phyloP scores from a whole-genome alignment of 2,329 filamentous ascomycete genomes.

The Colletotrichum limetticola region DNA sequence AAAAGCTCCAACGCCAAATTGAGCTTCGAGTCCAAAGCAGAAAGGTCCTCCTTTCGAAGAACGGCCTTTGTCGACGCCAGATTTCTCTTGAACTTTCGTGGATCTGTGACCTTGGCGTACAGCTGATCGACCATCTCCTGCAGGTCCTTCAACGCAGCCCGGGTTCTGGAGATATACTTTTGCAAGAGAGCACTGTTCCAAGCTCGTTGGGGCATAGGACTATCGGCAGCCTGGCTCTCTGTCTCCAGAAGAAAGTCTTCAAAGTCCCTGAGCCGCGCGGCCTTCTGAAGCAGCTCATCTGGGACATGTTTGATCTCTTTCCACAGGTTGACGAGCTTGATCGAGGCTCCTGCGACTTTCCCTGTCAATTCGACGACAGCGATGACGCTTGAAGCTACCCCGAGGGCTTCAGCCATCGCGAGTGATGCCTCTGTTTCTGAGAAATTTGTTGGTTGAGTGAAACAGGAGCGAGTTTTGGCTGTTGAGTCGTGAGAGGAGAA shows the following conservation, averaged over 20 bases:
- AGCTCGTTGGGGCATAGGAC: not conserved
- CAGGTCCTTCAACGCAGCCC: not conserved
- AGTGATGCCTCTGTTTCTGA: not conserved
- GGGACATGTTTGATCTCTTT: constrained; percentile 34
- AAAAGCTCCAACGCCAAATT: constrained; percentile 34
- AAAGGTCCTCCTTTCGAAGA: constrained; percentile 36
- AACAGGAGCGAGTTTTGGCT: no score
- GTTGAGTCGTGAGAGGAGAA: not conserved
- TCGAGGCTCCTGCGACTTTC: constrained; percentile 26
- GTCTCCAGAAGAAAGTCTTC: constrained; percentile 2
- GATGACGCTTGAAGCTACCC: constrained; percentile 17
- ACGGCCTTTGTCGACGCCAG: constrained; percentile 36
- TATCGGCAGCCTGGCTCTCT: not conserved
- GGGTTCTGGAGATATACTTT: not conserved
- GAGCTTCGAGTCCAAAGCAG: constrained; percentile 35
- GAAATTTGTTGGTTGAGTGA: no score
- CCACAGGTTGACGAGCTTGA: constrained; percentile 33
- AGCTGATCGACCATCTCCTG: not conserved
- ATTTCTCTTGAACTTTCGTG: constrained; percentile 34
- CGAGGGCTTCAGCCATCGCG: constrained; percentile 16
- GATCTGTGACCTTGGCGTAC: constrained; percentile 23
- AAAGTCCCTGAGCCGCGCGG: constrained; percentile 3
- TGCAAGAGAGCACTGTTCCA: constrained; percentile 3
- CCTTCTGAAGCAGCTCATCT: not conserved
- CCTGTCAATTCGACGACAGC: constrained; percentile 30